Percentiles rank a stretch among this genome's conserved stretches.
Conservation (phyloP, 164 flowering plant genomes). For the Magnolia officinalis region DNA sequence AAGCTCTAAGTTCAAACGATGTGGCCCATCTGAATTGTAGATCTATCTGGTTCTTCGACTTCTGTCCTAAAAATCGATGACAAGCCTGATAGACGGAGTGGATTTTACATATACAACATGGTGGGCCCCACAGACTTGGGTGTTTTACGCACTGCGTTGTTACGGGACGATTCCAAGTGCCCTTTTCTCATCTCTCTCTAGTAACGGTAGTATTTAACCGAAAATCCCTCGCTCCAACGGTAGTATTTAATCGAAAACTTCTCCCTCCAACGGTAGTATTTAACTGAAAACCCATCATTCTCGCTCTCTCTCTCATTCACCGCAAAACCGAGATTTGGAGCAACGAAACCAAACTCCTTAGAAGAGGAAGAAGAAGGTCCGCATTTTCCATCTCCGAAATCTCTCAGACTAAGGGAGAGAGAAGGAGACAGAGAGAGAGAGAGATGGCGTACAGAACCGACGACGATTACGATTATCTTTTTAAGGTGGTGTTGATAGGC, state of each 20-base stretch:
- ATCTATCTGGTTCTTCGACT: too few species aligned
- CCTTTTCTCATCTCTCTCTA: background rate
- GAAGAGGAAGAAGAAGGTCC: background rate
- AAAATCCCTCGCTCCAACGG: background rate
- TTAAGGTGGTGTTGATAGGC: slow-evolving; percentile 70
- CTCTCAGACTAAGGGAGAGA: background rate
- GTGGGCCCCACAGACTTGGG: too few species aligned
- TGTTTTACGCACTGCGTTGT: too few species aligned
- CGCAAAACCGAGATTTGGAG: background rate
- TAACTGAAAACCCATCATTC: background rate
- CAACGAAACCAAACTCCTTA: background rate
- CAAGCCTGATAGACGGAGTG: too few species aligned
- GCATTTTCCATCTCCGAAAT: background rate
- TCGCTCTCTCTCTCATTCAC: background rate
- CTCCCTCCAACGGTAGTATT: background rate
- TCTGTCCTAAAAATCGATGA: too few species aligned
- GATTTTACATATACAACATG: too few species aligned
- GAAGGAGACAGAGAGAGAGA: slow-evolving; percentile 1
- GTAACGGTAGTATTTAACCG: background rate
- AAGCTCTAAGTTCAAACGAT: too few species aligned
- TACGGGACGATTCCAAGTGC: background rate
- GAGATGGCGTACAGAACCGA: slow-evolving; percentile 54
- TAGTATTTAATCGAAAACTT: background rate
- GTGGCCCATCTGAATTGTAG: too few species aligned
- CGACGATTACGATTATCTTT: slow-evolving; percentile 73